Percentiles rank a stretch among this genome's conserved stretches.
phyloP scores from a whole-genome alignment of 257 asterid genomes.

The Salvia rosmarinus region DNA sequence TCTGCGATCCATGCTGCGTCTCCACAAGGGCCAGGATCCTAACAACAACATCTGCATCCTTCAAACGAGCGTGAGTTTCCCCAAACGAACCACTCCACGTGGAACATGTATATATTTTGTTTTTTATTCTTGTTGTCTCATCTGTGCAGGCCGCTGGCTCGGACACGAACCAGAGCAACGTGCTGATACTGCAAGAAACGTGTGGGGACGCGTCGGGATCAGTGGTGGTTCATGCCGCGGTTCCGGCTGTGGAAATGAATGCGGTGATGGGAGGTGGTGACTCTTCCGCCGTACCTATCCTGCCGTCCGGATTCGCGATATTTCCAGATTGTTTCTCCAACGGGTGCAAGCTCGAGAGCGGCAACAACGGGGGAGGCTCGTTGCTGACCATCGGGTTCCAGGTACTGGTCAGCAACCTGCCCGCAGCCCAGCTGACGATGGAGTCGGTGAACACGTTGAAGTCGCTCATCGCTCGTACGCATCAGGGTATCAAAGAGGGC shows the following conservation, averaged over 20 bases:
- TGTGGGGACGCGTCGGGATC: slow-evolving; percentile 64
- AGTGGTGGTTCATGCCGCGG: slow-evolving; percentile 60
- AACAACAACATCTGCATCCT: slow-evolving; percentile 64
- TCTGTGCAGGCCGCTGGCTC: slow-evolving; percentile 47
- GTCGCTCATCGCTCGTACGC: slow-evolving; percentile 61
- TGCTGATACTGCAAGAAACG: slow-evolving; percentile 76
- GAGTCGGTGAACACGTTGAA: slow-evolving; percentile 69
- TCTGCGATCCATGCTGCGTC: slow-evolving; percentile 59
- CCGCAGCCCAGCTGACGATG: slow-evolving; percentile 62
- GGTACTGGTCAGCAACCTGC: slow-evolving; percentile 54
- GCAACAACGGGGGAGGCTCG: slow-evolving; percentile 40
- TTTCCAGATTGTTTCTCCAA: slow-evolving; percentile 57
- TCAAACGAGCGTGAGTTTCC: slow-evolving; percentile 52
- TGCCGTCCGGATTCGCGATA: slow-evolving; percentile 82
- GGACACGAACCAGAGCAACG: slow-evolving; percentile 40
- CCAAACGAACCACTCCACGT: background rate
- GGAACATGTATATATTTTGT: background rate
- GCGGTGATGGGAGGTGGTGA: slow-evolving; percentile 71
- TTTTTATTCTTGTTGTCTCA: background rate
- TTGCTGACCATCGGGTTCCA: slow-evolving; percentile 76
- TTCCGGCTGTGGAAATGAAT: slow-evolving; percentile 55
- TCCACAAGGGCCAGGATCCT: slow-evolving; percentile 68
- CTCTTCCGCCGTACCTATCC: slow-evolving; percentile 53
- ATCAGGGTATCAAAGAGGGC: slow-evolving; percentile 59
- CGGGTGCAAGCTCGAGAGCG: slow-evolving; percentile 25